phyloP scores from a whole-genome alignment of 23 red algal species.

The Gracilaria domingensis region DNA sequence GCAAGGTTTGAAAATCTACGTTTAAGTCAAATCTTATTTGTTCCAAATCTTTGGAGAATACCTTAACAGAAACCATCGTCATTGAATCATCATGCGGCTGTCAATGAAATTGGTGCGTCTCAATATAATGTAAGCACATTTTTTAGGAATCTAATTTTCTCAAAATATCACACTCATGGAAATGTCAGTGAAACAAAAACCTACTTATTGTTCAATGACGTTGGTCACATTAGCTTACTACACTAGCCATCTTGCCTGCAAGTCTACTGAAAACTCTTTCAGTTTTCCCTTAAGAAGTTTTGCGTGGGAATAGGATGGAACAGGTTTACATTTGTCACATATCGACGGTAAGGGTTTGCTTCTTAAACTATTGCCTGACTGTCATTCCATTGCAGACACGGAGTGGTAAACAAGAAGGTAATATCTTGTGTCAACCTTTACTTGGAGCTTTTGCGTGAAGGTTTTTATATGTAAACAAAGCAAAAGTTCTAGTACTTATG shows the following conservation, averaged over 20 bases:
- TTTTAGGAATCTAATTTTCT: no score
- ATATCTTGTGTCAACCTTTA: background rate
- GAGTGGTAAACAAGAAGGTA: background rate
- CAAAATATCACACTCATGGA: no score
- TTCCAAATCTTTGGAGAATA: conserved; percentile 22
- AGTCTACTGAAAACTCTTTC: no score
- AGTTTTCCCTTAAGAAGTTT: no score
- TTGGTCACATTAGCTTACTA: no score
- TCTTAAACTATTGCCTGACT: conserved; percentile 4
- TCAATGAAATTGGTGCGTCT: no score
- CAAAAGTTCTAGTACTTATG: background rate
- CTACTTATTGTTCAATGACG: no score
- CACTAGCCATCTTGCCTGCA: no score
- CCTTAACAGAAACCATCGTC: no score
- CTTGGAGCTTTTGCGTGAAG: background rate
- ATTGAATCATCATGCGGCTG: no score
- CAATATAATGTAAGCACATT: no score
- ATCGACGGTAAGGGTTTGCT: conserved; percentile 15
- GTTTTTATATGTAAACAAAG: conserved; percentile 3
- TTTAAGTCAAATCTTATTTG: conserved; percentile 42
- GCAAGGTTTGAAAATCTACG: background rate
- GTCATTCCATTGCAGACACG: background rate
- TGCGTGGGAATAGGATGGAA: background rate
- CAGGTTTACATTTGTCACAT: conserved; percentile 28
- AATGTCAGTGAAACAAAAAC: no score